A percentile compares a stretch with the other conserved stretches of the same genome.
Conservation (phyloP, 345 rosid species). For the Alliaria petiolata region DNA sequence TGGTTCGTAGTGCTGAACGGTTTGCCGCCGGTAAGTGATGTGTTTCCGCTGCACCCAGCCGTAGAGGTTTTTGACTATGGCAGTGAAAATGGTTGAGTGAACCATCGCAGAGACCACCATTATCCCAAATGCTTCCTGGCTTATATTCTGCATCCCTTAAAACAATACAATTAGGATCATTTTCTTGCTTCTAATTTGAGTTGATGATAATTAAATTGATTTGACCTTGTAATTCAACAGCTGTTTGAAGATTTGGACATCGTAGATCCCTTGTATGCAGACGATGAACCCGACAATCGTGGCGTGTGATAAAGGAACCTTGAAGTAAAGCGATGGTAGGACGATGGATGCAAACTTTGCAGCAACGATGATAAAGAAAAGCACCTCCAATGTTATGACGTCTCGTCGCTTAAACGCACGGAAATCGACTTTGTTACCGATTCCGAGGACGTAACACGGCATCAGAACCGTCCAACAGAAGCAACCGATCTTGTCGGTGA, state of each 20-base stretch:
- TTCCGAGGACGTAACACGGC: slow-evolving; percentile 36
- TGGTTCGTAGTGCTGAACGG: slow-evolving; percentile 19
- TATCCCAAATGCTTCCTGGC: slow-evolving; percentile 24
- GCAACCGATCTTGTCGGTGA: slow-evolving; percentile 25
- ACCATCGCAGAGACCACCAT: slow-evolving; percentile 21
- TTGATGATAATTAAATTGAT: too few relatives aligned
- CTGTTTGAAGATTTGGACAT: slow-evolving; percentile 25
- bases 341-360: slow-evolving; percentile 19
- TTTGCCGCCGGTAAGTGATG: slow-evolving; percentile 19
- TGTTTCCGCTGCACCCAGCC: slow-evolving; percentile 33
- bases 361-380: not conserved
- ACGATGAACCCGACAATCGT: slow-evolving; percentile 29
- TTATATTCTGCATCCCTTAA: slow-evolving; percentile 15
- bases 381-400: slow-evolving; percentile 15
- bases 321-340: slow-evolving; percentile 35
- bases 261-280: slow-evolving; percentile 37
- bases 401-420: not conserved
- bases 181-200: too few relatives aligned
- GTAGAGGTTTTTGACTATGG: slow-evolving; percentile 20
- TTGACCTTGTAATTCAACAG: slow-evolving; percentile 18
- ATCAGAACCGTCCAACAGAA: slow-evolving; percentile 34
- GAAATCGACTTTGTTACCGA: slow-evolving; percentile 24
- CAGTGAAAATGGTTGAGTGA: slow-evolving; percentile 18
- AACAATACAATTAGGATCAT: too few relatives aligned
- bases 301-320: slow-evolving; percentile 38